Evolutionary conservation across 345 rosid species (phyloP).

Genomic region (Iberis pinnata): DNA sequence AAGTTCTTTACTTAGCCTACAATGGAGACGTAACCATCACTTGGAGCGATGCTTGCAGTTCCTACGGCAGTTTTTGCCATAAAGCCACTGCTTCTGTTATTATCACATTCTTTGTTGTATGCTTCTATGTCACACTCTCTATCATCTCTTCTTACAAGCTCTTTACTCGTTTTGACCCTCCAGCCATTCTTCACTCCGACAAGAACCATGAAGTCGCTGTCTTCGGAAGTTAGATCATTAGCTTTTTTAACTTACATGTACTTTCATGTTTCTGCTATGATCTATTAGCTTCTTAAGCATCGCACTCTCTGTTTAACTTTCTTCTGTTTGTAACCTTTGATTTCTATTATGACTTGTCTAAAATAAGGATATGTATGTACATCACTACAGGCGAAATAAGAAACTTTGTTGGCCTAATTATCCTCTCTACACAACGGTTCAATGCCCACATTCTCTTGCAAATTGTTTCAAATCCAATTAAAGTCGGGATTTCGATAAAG

Average conservation of each 20-base stretch:
- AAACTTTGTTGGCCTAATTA: not conserved
- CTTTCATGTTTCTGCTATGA: not conserved
- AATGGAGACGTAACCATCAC: slow-evolving; percentile 60
- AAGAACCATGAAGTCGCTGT: slow-evolving; percentile 39
- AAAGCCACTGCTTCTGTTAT: slow-evolving; percentile 55
- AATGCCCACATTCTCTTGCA: not conserved
- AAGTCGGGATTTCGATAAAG: not conserved
- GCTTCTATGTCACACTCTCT: slow-evolving; percentile 48
- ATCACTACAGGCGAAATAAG: too few relatives aligned
- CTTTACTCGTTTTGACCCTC: slow-evolving; percentile 65
- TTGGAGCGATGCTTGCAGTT: slow-evolving; percentile 68
- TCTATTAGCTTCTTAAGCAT: too few relatives aligned
- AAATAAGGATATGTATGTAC: too few relatives aligned
- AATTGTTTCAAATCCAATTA: not conserved
- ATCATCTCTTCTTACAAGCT: slow-evolving; percentile 73
- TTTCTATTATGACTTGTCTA: too few relatives aligned
- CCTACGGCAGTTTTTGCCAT: slow-evolving; percentile 61
- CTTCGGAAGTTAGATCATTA: slow-evolving; percentile 24
- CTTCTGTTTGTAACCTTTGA: too few relatives aligned
- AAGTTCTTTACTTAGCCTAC: slow-evolving; percentile 64
- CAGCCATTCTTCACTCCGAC: slow-evolving; percentile 33
- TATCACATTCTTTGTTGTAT: slow-evolving; percentile 48
- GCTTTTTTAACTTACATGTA: not conserved
- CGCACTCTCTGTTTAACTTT: too few relatives aligned
- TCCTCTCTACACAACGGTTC: too few relatives aligned